Base-by-base conservation (phyloP, 352 stramenopile species). In the Globisporangium polare region DNA sequence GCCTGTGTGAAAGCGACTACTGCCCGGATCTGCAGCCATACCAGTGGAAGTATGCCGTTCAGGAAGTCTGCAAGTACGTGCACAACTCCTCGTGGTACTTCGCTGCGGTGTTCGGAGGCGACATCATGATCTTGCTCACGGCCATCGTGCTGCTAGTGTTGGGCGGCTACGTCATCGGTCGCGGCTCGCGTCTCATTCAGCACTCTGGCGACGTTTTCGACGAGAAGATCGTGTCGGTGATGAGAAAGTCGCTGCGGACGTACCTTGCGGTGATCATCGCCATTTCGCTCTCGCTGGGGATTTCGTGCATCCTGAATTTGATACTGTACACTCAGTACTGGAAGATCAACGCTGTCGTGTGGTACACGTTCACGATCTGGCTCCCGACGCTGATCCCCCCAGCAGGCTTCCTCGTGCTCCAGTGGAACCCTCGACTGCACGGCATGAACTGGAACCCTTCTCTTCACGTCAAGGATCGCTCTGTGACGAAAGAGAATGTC, bases 291-390 rank as follows among this genome's bases (percentile, higher is more conserved):
- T 81, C 86, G 15, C 73, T 94, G 20, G 80, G 73, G 33, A 73
- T 82, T 18, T 79, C 79, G 12, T 80, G 70, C 33, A 71, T 85
- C 29, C 80, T 89, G 61, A 89, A 88, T 60, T 54, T 83, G 3
- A 71, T 90, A 39, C 59, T 93, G 20, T 88, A 92, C 58, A 78
- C 68, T 49, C 75, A 79, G 35, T 73, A 86, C 35, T 81, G 68
- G 69, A 80, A 58, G 24, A 82, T 94, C 53, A 85, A 89, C 58
- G 71, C 82, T 0, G 74, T 95, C 27, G 68, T 90, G 15, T 95
- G 86, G 86, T 92, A 93, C 65, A 66, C 80, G 26, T 88, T 93
- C 53, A 89, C 76, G 10, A 78, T 93, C 49, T 95, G 83, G 80
- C 68, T 93, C 20, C 83, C 82, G 22, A 93, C 78, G 13, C 41